Evolutionary conservation across 305 asterid species (phyloP), one percentile per base, ranked within the genome.

Genomic region (Caryopteris hybrid): DNA sequence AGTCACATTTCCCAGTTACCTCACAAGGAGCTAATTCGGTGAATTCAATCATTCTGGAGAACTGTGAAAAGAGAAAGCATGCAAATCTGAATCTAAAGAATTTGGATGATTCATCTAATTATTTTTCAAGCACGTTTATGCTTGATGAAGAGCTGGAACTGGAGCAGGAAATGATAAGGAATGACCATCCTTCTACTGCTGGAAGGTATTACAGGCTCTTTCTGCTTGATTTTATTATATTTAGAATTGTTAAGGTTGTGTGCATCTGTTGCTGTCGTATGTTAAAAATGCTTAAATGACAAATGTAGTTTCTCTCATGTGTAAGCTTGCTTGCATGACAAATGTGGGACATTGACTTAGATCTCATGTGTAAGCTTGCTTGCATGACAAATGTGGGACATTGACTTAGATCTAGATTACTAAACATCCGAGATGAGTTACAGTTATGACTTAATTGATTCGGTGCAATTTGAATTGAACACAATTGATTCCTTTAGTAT

Each of bases 71-170:
- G 69, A 71, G 64, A 66, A 45, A 54, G 62, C 59, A 72, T 61
- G 68, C 92, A 47, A 71, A 64, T 74, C 55, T 55, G 52, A 58
- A 68, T 43, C 42, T 38, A 36, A 79, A 77, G 69, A 80, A 79
- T 46, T 39, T 77, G 54, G 88, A 84, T 65, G 90, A 79, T 76
- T 75, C 74, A 3, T 78, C 89, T 60, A 66, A 78, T 84, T 88
- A 87, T 69, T 87, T 82, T 78, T 81, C 88, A 50, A 85, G 77
- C 86, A 84, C 97, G 60, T 87, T 88, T 76, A 79, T 83, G 90
- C 86, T 88, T 25, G 96, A 89, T 54, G 96, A 94, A 76, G 97
- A 94, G 86, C 88, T 91, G 73, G 99, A 91, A 59, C 45, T 77
- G 75, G 91, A 82, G 77, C 86, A 74, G 64, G 84, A 86, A 78